These are phyloP conservation scores for Podaxis pistillaris DNA, from an alignment of 768 basidiomycete species.

Conservation along the genomic window DNA sequence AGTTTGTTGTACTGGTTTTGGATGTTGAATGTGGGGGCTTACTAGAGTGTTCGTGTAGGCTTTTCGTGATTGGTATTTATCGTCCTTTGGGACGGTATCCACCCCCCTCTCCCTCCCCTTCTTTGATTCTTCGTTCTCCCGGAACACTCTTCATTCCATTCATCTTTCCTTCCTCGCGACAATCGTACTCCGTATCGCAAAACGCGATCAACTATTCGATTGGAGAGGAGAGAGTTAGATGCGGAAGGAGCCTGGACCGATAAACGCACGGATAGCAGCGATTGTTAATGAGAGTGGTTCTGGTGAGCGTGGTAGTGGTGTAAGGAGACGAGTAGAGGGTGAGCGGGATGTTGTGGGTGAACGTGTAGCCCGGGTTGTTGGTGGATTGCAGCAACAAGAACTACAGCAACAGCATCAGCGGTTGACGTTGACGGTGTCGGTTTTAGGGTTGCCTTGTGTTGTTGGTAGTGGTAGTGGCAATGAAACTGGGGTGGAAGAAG, in stretches of 20 bases:
- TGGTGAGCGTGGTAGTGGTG: not conserved
- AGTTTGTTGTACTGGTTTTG: no score
- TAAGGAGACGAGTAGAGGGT: not conserved
- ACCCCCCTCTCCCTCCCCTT: no score
- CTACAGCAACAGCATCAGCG: not conserved
- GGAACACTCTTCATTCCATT: no score
- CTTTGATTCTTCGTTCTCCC: no score
- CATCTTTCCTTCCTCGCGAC: no score
- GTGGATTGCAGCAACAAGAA: slow-evolving; percentile 5
- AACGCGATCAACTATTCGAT: no score
- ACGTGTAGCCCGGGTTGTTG: slow-evolving; percentile 7
- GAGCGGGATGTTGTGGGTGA: slow-evolving; percentile 4
- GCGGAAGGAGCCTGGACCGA: slow-evolving; percentile 12
- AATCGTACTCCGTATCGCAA: no score
- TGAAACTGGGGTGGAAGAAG: not conserved
- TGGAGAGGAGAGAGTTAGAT: not conserved
- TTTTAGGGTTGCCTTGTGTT: not conserved
- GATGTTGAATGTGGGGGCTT: no score
- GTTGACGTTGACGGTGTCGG: slow-evolving; percentile 2
- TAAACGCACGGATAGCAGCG: slow-evolving; percentile 7
- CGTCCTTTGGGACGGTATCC: no score
- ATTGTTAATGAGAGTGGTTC: slow-evolving; percentile 4
- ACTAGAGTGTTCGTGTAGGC: no score
- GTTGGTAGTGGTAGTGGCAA: slow-evolving; percentile 9
- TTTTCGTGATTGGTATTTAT: no score